Base-by-base conservation (phyloP, 2,329 filamentous ascomycete species). In the Penicillium thymicola region DNA sequence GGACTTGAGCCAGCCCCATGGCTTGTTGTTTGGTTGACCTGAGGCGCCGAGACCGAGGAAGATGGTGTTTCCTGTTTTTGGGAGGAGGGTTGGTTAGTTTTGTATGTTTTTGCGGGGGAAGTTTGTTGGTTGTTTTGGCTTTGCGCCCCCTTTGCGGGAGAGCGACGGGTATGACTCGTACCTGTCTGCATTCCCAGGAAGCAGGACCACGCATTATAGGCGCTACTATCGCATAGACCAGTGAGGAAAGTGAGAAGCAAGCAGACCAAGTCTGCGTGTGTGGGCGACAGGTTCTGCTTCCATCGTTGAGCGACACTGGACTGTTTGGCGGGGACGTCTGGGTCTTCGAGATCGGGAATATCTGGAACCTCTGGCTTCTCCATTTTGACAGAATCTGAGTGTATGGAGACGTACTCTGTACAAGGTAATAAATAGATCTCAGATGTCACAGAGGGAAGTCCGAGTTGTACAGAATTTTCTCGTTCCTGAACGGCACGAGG, bases 121-220 rank as follows among this genome's bases (percentile, higher is more conserved):
- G 9, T 43, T 21, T 41, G 18, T 18, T 14, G 11, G 4, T 27
- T 18, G n/a, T 16, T 30, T 30, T 23, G n/a, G 13, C 18, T 18
- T 52, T 16, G 36, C 18, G 41, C 40, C 47, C 28, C 28, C 43
- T 30, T 51, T 46, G 34, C 47, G 34, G 14, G 25, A n/a, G 38
- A 23, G 41, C 28, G 28, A 25, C 28, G 4, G 18, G 7, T 6
- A 43, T 49, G 46, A 50, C n/a, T 59, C 67, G 28, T 72, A 78
- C 77, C 77, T 2, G 77, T 78, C 59, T 79, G 77, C 76, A 79
- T 79, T 51, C 74, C 75, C 40, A 78, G 66, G 65, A 79, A 79
- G 58, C 76, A 78, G 32, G 72, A 75, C 76, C 77, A 79, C 14
- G 75, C 75, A 61, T 76, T 77, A 67, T 78, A 78, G 11, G 76